Conservation (phyloP, 768 basidiomycete species). For the Pulveroboletus frians region DNA sequence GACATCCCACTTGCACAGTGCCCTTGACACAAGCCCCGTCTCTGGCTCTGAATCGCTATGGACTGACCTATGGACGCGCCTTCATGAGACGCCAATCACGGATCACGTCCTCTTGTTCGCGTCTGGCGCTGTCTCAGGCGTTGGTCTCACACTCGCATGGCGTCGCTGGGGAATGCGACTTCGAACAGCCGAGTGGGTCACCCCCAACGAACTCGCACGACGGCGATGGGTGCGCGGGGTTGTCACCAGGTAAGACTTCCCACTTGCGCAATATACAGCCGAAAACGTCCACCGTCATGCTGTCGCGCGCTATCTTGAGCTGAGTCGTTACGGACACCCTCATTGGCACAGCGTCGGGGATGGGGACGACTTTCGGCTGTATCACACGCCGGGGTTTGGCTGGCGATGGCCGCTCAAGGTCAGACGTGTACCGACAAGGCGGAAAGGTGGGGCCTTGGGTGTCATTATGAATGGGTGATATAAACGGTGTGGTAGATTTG, state of each 20-base stretch:
- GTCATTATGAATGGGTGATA: neutral
- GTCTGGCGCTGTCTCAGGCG: slow-evolving; percentile 15
- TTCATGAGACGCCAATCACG: neutral
- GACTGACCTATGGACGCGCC: neutral
- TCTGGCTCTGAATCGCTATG: neutral
- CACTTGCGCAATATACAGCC: neutral
- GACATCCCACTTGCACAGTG: neutral
- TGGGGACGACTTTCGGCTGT: slow-evolving; percentile 80
- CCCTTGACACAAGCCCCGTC: neutral
- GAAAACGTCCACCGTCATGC: neutral
- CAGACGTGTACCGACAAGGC: slow-evolving; percentile 51
- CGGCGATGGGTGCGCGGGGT: slow-evolving; percentile 71
- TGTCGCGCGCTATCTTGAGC: neutral
- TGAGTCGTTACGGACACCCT: neutral
- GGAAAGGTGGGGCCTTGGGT: slow-evolving; percentile 43
- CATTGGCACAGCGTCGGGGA: slow-evolving; percentile 62
- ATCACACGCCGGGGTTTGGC: slow-evolving; percentile 76
- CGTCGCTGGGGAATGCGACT: slow-evolving; percentile 55
- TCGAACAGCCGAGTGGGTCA: slow-evolving; percentile 63
- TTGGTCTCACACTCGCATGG: slow-evolving; percentile 31
- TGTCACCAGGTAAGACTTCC: slow-evolving; percentile 66
- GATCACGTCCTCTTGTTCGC: slow-evolving; percentile 6
- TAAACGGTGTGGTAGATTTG: slow-evolving; percentile 43
- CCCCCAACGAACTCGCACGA: slow-evolving; percentile 51
- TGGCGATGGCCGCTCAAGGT: slow-evolving; percentile 73